A percentile compares a stretch with the other conserved stretches of the same genome.
Conservation (phyloP, 306 rosid genomes). For the Neltuma alba region DNA sequence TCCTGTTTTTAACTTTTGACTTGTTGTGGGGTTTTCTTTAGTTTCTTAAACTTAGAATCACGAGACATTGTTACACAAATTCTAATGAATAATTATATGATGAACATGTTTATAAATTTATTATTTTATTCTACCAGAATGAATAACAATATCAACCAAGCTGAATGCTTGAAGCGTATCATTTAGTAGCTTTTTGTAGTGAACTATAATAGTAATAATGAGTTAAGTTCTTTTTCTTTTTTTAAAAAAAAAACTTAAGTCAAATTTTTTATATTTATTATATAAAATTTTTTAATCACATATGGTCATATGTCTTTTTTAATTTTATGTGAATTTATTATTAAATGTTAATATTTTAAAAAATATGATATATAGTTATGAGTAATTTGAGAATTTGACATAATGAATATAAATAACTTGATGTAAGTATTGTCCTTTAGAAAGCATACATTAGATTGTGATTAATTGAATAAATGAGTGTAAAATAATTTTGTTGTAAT, state of each 20-base stretch:
- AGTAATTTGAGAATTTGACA: too few species aligned
- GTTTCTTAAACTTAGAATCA: constrained; percentile 16
- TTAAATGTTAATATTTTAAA: too few species aligned
- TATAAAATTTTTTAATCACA: too few species aligned
- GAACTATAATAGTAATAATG: background rate
- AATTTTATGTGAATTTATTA: too few species aligned
- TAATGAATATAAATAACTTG: too few species aligned
- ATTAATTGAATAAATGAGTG: background rate
- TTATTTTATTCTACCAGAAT: background rate
- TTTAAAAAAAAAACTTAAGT: too few species aligned
- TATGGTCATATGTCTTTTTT: too few species aligned
- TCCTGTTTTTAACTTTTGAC: constrained; percentile 47
- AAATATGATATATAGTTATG: too few species aligned
- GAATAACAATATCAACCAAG: background rate
- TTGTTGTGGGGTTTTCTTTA: background rate
- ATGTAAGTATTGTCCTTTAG: too few species aligned
- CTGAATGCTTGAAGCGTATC: constrained; percentile 8
- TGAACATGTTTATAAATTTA: background rate
- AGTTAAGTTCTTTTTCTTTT: too few species aligned
- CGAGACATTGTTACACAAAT: background rate
- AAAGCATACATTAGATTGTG: background rate
- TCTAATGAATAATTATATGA: background rate
- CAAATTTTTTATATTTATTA: too few species aligned
- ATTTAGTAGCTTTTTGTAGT: background rate
- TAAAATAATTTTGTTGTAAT: background rate